Evolutionary conservation across 2,329 filamentous ascomycete genomes (phyloP).

Genomic region (Nemania sp.): DNA sequence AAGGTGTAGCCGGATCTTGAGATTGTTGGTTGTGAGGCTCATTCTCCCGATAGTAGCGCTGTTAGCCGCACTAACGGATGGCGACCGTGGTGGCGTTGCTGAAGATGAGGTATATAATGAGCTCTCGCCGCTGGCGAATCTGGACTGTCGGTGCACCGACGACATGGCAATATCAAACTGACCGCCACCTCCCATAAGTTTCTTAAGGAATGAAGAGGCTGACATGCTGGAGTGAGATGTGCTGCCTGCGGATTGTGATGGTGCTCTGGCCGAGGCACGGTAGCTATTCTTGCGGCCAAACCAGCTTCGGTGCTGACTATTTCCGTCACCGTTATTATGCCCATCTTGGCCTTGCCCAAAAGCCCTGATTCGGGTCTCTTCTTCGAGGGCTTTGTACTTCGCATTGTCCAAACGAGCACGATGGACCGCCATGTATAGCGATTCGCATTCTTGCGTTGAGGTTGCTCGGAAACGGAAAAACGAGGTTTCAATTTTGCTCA

Average conservation of each 20-base stretch:
- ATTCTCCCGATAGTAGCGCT: constrained; percentile 50
- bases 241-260: constrained; percentile 70
- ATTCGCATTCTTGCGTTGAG: constrained; percentile 75
- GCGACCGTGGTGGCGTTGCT: constrained; percentile 55
- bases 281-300: constrained; percentile 68
- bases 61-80: constrained; percentile 59
- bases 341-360: constrained; percentile 62
- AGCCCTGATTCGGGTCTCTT: constrained; percentile 71
- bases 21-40: constrained; percentile 71
- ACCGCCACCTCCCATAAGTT: constrained; percentile 71
- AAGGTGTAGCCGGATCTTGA: constrained; percentile 84
- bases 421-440: constrained; percentile 85
- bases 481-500: constrained; percentile 64
- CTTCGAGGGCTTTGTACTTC: constrained; percentile 73
- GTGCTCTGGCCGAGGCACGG: constrained; percentile 63
- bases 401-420: constrained; percentile 88
- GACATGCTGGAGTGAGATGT: constrained; percentile 65
- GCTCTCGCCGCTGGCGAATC: constrained; percentile 55
- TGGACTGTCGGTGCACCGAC: constrained; percentile 65
- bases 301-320: constrained; percentile 56
- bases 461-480: constrained; percentile 91
- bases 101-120: constrained; percentile 66
- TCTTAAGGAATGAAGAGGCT: constrained; percentile 75
- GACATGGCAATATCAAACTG: constrained; percentile 84
- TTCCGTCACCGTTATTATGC: constrained; percentile 52